Percentiles rank a stretch among this genome's conserved stretches.
Evolutionary conservation across 495 filamentous ascomycete genomes (phyloP).

Genomic region (Penicillium mononematosum): DNA sequence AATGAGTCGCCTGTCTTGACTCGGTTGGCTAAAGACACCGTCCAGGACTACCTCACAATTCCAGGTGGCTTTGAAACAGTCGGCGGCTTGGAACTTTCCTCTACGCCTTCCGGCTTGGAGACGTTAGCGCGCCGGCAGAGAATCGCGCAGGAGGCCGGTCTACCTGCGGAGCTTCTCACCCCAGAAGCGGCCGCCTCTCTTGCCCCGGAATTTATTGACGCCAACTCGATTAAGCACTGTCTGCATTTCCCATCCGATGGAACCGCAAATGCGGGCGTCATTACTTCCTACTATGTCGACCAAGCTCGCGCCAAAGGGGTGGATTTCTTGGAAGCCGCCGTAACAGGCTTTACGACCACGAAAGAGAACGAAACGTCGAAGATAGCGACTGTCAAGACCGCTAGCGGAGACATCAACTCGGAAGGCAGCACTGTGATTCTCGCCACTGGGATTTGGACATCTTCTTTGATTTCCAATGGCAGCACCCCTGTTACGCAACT

Average conservation of each 20-base stretch:
- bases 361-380: not conserved
- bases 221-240: constrained; percentile 13
- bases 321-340: constrained; percentile 25
- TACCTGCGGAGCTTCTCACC: constrained; percentile 30
- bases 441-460: constrained; percentile 37
- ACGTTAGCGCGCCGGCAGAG: constrained; percentile 23
- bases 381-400: constrained; percentile 18
- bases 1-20: constrained; percentile 37
- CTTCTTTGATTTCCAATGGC: constrained; percentile 15
- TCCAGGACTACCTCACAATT: constrained; percentile 30
- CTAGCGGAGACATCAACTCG: constrained; percentile 22
- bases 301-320: constrained; percentile 36
- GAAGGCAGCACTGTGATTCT: constrained; percentile 27
- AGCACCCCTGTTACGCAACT: constrained; percentile 3
- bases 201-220: constrained; percentile 34
- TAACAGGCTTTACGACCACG: constrained; percentile 15
- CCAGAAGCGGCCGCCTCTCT: constrained; percentile 24
- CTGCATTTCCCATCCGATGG: constrained; percentile 33
- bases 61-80: constrained; percentile 31
- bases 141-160: constrained; percentile 21
- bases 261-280: constrained; percentile 27
- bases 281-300: constrained; percentile 28
- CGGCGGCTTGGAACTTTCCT: constrained; percentile 33
- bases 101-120: constrained; percentile 24
- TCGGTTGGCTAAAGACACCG: constrained; percentile 32